Conservation (phyloP, 305 asterid genomes). For the Fraxinus albicans region DNA sequence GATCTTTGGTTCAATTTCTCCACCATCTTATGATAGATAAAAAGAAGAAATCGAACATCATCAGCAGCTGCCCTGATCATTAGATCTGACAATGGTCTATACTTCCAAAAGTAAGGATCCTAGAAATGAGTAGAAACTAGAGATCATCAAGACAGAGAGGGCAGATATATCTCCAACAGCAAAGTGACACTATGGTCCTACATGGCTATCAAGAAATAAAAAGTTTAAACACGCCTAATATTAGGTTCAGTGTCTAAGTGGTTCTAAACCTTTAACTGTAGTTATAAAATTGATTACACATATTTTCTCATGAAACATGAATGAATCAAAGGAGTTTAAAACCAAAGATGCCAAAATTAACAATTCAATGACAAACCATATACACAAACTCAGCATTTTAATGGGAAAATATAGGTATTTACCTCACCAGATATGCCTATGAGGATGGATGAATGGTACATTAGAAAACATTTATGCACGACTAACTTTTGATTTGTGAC, state of each 20-base stretch:
- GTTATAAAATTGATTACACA: neutral
- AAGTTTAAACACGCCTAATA: neutral
- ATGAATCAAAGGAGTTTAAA: constrained; percentile 14
- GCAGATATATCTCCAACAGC: constrained; percentile 3
- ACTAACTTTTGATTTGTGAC: neutral
- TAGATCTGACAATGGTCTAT: constrained; percentile 80
- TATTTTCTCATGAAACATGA: neutral
- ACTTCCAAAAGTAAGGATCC: constrained; percentile 92
- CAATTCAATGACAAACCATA: neutral
- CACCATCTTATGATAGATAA: constrained; percentile 73
- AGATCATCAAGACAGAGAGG: constrained; percentile 22
- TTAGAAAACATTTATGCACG: neutral
- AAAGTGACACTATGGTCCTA: neutral
- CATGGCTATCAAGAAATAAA: constrained; percentile 2
- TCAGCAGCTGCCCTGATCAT: constrained; percentile 99
- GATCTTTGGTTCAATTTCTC: constrained; percentile 73
- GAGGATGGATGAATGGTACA: neutral
- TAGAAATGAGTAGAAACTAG: constrained; percentile 33
- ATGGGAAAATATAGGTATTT: neutral
- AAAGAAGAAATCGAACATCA: constrained; percentile 89
- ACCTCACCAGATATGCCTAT: neutral
- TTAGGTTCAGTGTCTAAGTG: neutral
- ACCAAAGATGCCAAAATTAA: neutral
- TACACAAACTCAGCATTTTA: neutral
- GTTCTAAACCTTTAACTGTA: constrained; percentile 9